Evolutionary conservation across 2,329 filamentous ascomycete species (phyloP), one percentile per base, ranked within the genome.

Genomic region (Monosporascus sp.): DNA sequence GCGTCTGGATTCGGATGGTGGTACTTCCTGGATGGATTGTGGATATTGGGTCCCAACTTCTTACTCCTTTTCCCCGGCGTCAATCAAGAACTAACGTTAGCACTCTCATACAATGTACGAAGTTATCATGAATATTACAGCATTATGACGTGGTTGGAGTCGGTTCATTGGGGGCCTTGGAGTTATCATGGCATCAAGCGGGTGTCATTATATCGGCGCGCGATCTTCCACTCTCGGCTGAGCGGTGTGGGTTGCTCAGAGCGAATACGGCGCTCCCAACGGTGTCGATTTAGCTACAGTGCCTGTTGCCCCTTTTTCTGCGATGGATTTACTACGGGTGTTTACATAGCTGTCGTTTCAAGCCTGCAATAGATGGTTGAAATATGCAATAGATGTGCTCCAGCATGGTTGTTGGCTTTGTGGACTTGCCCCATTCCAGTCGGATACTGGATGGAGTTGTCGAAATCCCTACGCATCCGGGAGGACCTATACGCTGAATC

Each of bases 1-100:
- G 63, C 63, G 63, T 65, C 63, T 66, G 63, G 63, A 64, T 63
- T 65, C 57, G 60, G 64, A 53, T 46, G 61, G 52, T 56, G 52
- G 51, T 51, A 58, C 58, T 60, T 62, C 61, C 63, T 64, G 63
- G 62, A 64, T 65, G 63, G 55, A 60, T 55, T 58, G 63, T 58
- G 63, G 62, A 57, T 59, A 63, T 54, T 55, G 9, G 47, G 51
- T 49, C 48, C 60, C 52, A 51, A 53, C 52, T 53, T 61, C 54
- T 60, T 45, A n/a, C 43, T 43, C n/a, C 19, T 20, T 11, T 43
- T 22, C 9, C n/a, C 19, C 20, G 16, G 17, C 40, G 14, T 22
- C 17, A 11, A 22, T 20, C n/a, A 43, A 43, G 1, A 43, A 20
- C 7, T 11, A 20, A 43, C 17, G 2, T 43, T 43, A 20, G 20